These are phyloP conservation scores for Nothophytophthora sp. DNA, from an alignment of 352 stramenopile species.

Conservation along the genomic window DNA sequence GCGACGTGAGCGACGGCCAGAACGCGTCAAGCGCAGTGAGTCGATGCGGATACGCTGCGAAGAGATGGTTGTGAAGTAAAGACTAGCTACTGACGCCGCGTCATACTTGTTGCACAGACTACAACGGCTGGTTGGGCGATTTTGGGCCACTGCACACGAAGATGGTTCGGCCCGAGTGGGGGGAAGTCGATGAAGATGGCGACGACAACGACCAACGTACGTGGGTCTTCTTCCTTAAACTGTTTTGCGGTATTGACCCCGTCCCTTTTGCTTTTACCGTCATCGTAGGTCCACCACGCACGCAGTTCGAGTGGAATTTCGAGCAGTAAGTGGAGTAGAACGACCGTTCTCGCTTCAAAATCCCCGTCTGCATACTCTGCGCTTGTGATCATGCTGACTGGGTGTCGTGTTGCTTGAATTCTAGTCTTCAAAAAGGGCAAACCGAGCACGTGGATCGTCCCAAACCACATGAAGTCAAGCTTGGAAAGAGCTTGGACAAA, in stretches of 20 bases:
- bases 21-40: slow-evolving; percentile 28
- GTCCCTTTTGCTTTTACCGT: no score
- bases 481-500: neutral
- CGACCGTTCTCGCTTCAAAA: neutral
- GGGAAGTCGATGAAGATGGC: slow-evolving; percentile 25
- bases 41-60: no score
- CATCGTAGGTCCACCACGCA: slow-evolving; percentile 9
- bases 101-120: slow-evolving; percentile 34
- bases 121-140: slow-evolving; percentile 77
- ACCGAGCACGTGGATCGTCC: slow-evolving; percentile 10
- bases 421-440: slow-evolving; percentile 17
- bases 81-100: neutral
- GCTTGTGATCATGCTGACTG: neutral
- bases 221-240: no score
- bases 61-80: neutral
- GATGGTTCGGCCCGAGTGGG: slow-evolving; percentile 58
- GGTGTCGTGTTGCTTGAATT: slow-evolving; percentile 1
- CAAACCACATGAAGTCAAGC: no score
- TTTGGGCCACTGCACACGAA: slow-evolving; percentile 76
- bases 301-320: slow-evolving; percentile 67
- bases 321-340: slow-evolving; percentile 37
- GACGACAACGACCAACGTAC: slow-evolving; percentile 26
- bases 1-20: slow-evolving; percentile 7
- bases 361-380: neutral
- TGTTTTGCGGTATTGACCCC: no score